Evolutionary conservation across 768 basidiomycete species (phyloP), one percentile per base, ranked within the genome.

Genomic region (Auricularia sp.): DNA sequence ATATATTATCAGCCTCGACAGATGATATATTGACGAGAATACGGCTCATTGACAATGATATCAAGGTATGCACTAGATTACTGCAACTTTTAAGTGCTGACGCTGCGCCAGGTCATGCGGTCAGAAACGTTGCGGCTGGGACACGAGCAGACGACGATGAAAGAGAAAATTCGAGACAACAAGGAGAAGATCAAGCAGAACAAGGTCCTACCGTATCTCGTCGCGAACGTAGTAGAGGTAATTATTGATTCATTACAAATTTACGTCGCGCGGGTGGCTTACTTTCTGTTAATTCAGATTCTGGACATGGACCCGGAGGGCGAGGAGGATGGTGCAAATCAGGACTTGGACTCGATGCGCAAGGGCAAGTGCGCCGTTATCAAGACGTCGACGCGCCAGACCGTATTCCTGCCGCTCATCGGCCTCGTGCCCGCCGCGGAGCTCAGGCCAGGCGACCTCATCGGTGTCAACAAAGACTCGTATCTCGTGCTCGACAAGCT

Each of bases 171-270:
- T 72, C 86, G 92, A 62, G 97, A 99, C 73, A 99, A 98, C 67
- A 88, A 89, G 58, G 93, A 97, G 77, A 98, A 98, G 79, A 91
- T 99, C 68, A 97, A 97, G 77, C 96, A 99, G 84, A 98, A 99
- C 77, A 98, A 98, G 77, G 93, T 97, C 12, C 79, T 99, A 53
- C 97, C 97, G 5, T 99, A 99, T 76, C 86, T 99, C 62, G 97
- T 99, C 43, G 93, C 90, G 16, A 97, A 98, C 71, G 92, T 99
- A 42, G 93, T 99, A 18, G 97, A 98, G 84, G 93, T 95, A 70
- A 29, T 29, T 29, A 29, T 29, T 29, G 2, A 3, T 29, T 29
- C 29, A 29, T 29, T 29, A 29, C 29, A 29, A 29, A 29, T 29
- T 29, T 29, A 29, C 64, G 83, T 72, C 36, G n/a, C 23, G 33